phyloP scores from a whole-genome alignment of 2,329 filamentous ascomycete genomes.

The Trichoderma harzianum region DNA sequence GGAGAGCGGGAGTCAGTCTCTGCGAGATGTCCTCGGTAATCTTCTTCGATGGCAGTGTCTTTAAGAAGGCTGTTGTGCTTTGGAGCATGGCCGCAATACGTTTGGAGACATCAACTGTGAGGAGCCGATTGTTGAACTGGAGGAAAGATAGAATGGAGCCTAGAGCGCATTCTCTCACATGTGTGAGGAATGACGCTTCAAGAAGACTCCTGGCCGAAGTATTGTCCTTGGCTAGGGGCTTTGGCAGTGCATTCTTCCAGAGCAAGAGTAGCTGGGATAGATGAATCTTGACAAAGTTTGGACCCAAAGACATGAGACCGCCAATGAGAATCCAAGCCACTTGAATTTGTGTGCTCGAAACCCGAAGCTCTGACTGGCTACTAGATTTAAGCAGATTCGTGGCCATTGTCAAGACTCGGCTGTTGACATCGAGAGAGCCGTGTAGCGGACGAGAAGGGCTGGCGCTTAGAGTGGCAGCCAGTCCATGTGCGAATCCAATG shows the following conservation, averaged over 20 bases:
- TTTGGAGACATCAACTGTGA: conserved; percentile 92
- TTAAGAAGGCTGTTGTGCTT: conserved; percentile 87
- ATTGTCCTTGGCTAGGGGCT: conserved; percentile 89
- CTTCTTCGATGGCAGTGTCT: conserved; percentile 77
- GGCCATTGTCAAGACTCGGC: conserved; percentile 83
- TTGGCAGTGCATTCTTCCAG: conserved; percentile 96
- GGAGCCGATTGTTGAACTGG: conserved; percentile 84
- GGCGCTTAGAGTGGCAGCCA: conserved; percentile 86
- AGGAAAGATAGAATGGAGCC: conserved; percentile 89
- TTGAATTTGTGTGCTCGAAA: conserved; percentile 92
- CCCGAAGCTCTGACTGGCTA: conserved; percentile 81
- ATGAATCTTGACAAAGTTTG: conserved; percentile 98
- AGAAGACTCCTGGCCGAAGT: conserved; percentile 77
- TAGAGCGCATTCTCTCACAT: conserved; percentile 91
- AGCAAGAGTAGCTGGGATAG: conserved; percentile 87
- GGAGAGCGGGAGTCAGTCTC: conserved; percentile 76
- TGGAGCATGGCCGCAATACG: conserved; percentile 92
- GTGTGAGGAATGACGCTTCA: conserved; percentile 88
- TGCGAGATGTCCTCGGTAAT: conserved; percentile 83
- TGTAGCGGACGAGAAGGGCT: conserved; percentile 86
- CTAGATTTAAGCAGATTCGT: conserved; percentile 91
- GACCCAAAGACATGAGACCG: conserved; percentile 91
- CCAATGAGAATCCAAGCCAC: conserved; percentile 97
- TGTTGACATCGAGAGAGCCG: conserved; percentile 93
- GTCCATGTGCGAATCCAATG: conserved; percentile 84